These are phyloP conservation scores for Lachancea kluyveri DNA, from an alignment of 805 yeast genomes.

Conservation along the genomic window DNA sequence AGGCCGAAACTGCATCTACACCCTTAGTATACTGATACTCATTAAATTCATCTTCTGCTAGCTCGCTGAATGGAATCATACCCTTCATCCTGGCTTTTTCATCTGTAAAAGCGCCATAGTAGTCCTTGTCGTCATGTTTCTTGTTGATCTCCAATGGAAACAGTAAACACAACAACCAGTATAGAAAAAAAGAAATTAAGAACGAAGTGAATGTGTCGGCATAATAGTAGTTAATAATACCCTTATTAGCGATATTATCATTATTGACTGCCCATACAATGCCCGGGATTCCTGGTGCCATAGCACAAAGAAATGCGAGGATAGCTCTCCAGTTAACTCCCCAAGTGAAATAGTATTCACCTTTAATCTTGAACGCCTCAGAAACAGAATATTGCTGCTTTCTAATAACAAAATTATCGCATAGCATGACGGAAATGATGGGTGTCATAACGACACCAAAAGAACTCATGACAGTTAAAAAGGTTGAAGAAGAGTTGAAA, in stretches of 20 bases:
- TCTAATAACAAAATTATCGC: constrained; percentile 37
- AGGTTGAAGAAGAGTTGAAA: constrained; percentile 32
- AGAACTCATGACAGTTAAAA: constrained; percentile 34
- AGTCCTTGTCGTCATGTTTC: constrained; percentile 35
- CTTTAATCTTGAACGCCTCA: constrained; percentile 21
- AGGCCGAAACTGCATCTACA: constrained; percentile 1
- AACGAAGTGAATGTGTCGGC: constrained; percentile 41
- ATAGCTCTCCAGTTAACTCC: constrained; percentile 38
- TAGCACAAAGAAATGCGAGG: constrained; percentile 30
- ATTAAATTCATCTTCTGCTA: constrained; percentile 20
- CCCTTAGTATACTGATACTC: constrained; percentile 1
- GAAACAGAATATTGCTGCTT: constrained; percentile 32
- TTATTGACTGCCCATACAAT: constrained; percentile 31
- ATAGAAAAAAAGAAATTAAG: constrained; percentile 33
- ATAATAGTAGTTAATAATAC: constrained; percentile 38
- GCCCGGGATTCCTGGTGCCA: constrained; percentile 48
- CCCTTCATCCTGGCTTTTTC: constrained; percentile 31
- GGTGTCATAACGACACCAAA: constrained; percentile 36
- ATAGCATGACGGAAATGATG: constrained; percentile 34
- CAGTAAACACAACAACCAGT: constrained; percentile 30
- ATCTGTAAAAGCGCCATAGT: constrained; percentile 34
- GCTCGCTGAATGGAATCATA: constrained; percentile 28
- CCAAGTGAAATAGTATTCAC: constrained; percentile 33
- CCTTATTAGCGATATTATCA: constrained; percentile 14
- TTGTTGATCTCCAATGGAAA: constrained; percentile 34